Conservation (phyloP, 768 basidiomycete genomes). For the Cystobasidiopsis lactophilus region DNA sequence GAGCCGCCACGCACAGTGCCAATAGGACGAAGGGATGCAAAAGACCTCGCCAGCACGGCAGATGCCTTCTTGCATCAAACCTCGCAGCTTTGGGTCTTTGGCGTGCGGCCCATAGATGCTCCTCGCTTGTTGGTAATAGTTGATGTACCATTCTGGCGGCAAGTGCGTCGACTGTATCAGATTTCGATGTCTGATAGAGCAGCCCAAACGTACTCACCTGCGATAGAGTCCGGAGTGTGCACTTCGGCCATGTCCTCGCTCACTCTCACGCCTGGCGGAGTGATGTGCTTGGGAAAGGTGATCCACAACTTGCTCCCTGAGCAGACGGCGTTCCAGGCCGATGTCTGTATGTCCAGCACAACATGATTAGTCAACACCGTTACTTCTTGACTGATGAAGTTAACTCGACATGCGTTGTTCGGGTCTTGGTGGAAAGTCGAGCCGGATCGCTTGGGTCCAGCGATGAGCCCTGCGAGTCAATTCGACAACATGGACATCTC, state of each 20-base stretch:
- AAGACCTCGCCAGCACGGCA: conserved; percentile 19
- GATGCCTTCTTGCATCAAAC: conserved; percentile 20
- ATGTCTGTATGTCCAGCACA: conserved; percentile 11
- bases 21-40: conserved; percentile 22
- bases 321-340: conserved; percentile 19
- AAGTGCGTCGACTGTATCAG: neutral
- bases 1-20: conserved; percentile 15
- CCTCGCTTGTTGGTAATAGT: conserved; percentile 16
- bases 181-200: neutral
- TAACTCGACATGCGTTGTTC: conserved; percentile 2
- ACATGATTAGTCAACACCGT: too few species aligned
- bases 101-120: conserved; percentile 16
- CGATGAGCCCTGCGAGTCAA: conserved; percentile 12
- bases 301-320: conserved; percentile 18
- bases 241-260: conserved; percentile 11
- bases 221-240: conserved; percentile 9
- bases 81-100: conserved; percentile 12
- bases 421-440: conserved; percentile 19
- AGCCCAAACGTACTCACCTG: conserved; percentile 4
- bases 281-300: conserved; percentile 19
- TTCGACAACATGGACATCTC: neutral
- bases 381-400: neutral
- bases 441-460: conserved; percentile 19
- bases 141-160: conserved; percentile 20
- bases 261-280: conserved; percentile 20